Base-by-base conservation (phyloP, 2,329 filamentous ascomycete genomes). In the Epicoccum sorghinum region DNA sequence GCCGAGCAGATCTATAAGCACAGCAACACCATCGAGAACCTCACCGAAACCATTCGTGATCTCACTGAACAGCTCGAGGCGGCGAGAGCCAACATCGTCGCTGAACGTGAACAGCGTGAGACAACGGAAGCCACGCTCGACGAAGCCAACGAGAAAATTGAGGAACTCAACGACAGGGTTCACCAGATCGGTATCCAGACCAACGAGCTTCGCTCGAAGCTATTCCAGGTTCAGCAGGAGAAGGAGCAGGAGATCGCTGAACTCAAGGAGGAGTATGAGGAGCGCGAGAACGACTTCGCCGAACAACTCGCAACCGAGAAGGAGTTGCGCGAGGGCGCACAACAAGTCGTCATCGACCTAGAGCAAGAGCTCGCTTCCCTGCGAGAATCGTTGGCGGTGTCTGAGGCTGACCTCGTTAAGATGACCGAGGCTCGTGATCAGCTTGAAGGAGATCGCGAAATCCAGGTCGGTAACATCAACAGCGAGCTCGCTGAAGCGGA, bases 141-240 rank as follows among this genome's bases (percentile, higher is more conserved):
- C 30, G 71, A 75, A 9, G 72, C 73, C 23, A 75, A 78, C 47
- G 68, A 66, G 7, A 65, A 76, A 48, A 74, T 81, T 38, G 74
- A 73, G 4, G 71, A 73, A 6, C 69, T 80, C 22, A 72, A 77
- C 18, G 47, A 68, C 23, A 75, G 74, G 48, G 62, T 80, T 4
- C 71, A 75, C 22, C 68, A 75, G 18, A 63, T 69, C n/a, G 78
- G 79, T 36, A 66, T 75, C 13, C 72, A 79, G 55, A 77, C 78
- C n/a, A 80, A 81, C 29, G 73, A 79, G 59, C 72, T 81, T 24
- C 78, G 79, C 3, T 73, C 76, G 48, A 81, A 80, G 64, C 64
- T 81, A 5, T 80, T 78, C 62, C 69, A 77, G 43, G 66, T 77
- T 2, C 79, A 81, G 64, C 71, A 77, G 55, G 67, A 76, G 41